These are phyloP conservation scores for Logfia minima DNA, from an alignment of 129 eudicot species.

Conservation along the genomic window DNA sequence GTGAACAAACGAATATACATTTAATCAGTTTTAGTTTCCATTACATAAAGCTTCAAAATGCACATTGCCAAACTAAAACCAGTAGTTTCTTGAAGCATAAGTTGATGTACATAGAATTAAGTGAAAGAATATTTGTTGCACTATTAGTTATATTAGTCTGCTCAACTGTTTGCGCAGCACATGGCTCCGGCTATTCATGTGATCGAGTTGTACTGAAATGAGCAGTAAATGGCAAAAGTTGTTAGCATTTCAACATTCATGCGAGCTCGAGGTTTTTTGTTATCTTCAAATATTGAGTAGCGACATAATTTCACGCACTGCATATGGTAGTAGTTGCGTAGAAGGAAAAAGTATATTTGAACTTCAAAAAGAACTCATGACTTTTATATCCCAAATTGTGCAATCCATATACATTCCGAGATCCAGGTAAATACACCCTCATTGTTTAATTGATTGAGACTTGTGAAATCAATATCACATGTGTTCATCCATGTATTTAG, in stretches of 20 bases:
- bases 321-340: constrained; percentile 35
- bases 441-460: not conserved
- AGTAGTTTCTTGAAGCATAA: too few species aligned
- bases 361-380: constrained; percentile 27
- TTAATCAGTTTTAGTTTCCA: too few species aligned
- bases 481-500: too few species aligned
- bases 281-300: constrained; percentile 33
- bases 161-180: not conserved
- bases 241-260: constrained; percentile 16
- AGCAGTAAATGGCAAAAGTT: constrained; percentile 21
- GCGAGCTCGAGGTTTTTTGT: constrained; percentile 33
- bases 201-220: constrained; percentile 34
- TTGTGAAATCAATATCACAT: constrained; percentile 5
- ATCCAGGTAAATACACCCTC: constrained; percentile 13
- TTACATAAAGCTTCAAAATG: too few species aligned
- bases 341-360: constrained; percentile 38
- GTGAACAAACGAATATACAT: too few species aligned
- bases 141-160: not conserved
- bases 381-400: constrained; percentile 14
- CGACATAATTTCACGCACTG: constrained; percentile 36
- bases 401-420: constrained; percentile 35
- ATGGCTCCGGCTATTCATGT: constrained; percentile 35
- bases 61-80: too few species aligned
- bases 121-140: not conserved
- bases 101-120: too few species aligned